Conservation (phyloP, 345 rosid genomes). For the Jatropha curcas region DNA sequence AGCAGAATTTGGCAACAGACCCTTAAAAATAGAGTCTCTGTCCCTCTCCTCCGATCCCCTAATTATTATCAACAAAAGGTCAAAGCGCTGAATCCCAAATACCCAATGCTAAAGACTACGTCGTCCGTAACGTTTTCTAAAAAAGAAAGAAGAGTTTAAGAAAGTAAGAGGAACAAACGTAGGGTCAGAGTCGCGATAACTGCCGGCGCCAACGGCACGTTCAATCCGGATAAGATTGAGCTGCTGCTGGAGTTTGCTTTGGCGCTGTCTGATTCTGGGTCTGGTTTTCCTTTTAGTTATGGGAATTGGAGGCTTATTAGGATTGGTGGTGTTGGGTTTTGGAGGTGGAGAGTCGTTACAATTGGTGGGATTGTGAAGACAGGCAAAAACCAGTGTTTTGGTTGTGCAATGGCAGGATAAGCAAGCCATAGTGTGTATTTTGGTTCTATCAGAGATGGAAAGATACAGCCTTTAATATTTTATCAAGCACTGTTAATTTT, state of each 20-base stretch:
- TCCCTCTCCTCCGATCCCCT: slow-evolving; percentile 49
- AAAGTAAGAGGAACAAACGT: slow-evolving; percentile 26
- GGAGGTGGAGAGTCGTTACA: slow-evolving; percentile 9
- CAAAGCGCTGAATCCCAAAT: background rate
- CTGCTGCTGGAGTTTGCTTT: slow-evolving; percentile 22
- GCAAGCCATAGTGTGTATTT: slow-evolving; percentile 10
- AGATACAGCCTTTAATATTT: background rate
- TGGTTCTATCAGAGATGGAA: background rate
- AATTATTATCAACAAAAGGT: slow-evolving; percentile 10
- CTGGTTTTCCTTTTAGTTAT: background rate
- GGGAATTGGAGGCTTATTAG: slow-evolving; percentile 8
- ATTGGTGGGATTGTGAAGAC: background rate
- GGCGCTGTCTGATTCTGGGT: background rate
- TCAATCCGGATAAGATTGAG: slow-evolving; percentile 58
- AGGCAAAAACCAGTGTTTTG: slow-evolving; percentile 5
- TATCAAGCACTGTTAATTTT: too few relatives aligned
- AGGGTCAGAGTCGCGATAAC: slow-evolving; percentile 66
- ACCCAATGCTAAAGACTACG: background rate
- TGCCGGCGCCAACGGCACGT: slow-evolving; percentile 80
- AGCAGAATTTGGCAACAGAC: slow-evolving; percentile 44
- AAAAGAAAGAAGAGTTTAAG: too few relatives aligned
- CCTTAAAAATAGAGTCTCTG: slow-evolving; percentile 45
- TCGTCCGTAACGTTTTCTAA: background rate
- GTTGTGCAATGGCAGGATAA: slow-evolving; percentile 15
- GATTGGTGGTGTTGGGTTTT: background rate